Evolutionary conservation across 2,329 filamentous ascomycete genomes (phyloP).

Genomic region (Coniochaeta sp.): DNA sequence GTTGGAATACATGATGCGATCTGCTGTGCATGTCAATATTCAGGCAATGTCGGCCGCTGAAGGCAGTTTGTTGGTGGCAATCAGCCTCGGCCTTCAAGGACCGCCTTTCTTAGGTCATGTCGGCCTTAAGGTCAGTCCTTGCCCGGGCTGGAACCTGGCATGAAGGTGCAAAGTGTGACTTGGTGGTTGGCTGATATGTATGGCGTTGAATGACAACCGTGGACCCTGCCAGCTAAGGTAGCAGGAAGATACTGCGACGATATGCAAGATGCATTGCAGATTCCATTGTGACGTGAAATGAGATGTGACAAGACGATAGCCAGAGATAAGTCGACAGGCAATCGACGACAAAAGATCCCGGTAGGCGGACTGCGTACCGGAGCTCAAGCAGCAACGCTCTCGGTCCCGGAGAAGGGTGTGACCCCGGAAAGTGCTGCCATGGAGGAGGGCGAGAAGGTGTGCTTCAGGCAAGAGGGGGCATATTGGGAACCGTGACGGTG

Average conservation of each 20-base stretch:
- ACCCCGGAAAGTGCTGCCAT: neutral
- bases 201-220: neutral
- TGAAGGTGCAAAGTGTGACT: neutral
- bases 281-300: constrained; percentile 3
- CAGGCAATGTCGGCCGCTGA: no score
- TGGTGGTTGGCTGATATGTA: neutral
- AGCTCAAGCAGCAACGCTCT: neutral
- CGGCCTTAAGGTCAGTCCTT: neutral
- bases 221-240: neutral
- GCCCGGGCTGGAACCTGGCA: neutral
- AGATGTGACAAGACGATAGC: constrained; percentile 1
- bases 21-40: neutral
- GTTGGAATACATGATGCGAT: neutral
- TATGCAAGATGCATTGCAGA: neutral
- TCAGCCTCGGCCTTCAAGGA: neutral
- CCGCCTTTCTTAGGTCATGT: neutral
- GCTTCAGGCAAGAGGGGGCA: neutral
- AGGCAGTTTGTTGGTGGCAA: neutral
- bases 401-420: neutral
- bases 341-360: neutral
- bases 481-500: neutral
- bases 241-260: neutral
- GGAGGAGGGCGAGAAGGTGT: neutral
- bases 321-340: neutral
- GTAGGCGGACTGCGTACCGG: neutral